Evolutionary conservation across 306 rosid genomes (phyloP), one percentile per base, ranked within the genome.

Genomic region (Vachellia pachyceras): DNA sequence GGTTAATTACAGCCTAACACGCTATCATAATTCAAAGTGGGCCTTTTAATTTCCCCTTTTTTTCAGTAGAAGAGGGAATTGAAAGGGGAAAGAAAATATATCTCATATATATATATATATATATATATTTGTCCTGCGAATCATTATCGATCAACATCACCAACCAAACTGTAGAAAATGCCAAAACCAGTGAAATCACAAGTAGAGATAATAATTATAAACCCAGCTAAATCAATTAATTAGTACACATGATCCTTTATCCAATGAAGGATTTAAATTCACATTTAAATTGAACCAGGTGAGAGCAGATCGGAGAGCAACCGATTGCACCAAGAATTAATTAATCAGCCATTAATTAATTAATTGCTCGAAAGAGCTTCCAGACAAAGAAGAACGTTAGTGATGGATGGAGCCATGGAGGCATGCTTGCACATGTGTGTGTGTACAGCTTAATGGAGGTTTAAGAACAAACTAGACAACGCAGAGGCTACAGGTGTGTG

Each of bases 1-100:
- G 39, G 74, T 69, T 69, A 68, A 68, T n/a, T 68, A 68, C 52
- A 12, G 55, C 55, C 74, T 22, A 42, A 33, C 55, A 69, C 20
- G 74, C 54, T 3, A 22, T 69, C 74, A 69, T 69, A 20, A 69
- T 69, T 69, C 20, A 69, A 42, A 42, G n/a, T 11, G 36, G 39
- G 39, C 47, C 54, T 20, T 42, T 4, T 40, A 49, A 49, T 49
- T 49, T 49, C 55, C 8, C 18, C 50, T 3, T 8, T 15, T 15
- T 10, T 69, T 42, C 54, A 20, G 10, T 22, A 1, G 14, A 12
- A 23, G 11, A 22, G 74, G 37, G 23, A 69, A 42, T 22, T 55
- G 61, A 54, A 54, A 54, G 7, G 3, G 12, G 10, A 68, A 67
- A 68, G 15, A 18, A 18, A 67, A 23, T 17, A 40, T 1, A 18